phyloP scores from a whole-genome alignment of 345 rosid genomes.

The Rhizophora mangle region DNA sequence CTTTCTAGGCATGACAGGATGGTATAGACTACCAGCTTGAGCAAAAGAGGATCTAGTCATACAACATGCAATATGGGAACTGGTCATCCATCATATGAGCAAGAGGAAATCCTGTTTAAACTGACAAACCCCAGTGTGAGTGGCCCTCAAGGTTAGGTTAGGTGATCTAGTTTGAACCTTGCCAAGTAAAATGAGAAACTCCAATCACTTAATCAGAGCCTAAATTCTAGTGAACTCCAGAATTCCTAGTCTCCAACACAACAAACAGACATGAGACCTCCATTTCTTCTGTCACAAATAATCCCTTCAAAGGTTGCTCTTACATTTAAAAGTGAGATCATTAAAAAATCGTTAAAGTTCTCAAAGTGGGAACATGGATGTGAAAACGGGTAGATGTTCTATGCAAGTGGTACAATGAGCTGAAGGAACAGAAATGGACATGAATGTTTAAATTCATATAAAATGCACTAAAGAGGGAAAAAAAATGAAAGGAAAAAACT shows the following conservation, averaged over 20 bases:
- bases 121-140: neutral
- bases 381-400: constrained; percentile 1
- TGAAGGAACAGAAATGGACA: neutral
- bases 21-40: neutral
- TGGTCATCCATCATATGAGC: neutral
- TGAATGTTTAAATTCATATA: neutral
- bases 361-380: neutral
- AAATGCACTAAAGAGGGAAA: neutral
- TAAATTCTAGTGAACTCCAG: neutral
- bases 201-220: neutral
- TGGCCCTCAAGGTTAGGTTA: too few relatives aligned
- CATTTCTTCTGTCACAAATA: neutral
- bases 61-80: neutral
- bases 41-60: neutral
- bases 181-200: neutral
- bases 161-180: neutral
- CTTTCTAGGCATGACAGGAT: neutral
- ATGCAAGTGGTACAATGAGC: neutral
- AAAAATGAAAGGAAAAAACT: constrained; percentile 10
- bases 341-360: neutral
- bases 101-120: neutral
- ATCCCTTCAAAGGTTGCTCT: neutral
- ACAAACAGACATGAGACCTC: neutral
- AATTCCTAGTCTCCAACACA: neutral
- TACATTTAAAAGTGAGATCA: neutral